Evolutionary conservation across 306 rosid species (phyloP), one percentile per base, ranked within the genome.

Genomic region (Argentina anserina): DNA sequence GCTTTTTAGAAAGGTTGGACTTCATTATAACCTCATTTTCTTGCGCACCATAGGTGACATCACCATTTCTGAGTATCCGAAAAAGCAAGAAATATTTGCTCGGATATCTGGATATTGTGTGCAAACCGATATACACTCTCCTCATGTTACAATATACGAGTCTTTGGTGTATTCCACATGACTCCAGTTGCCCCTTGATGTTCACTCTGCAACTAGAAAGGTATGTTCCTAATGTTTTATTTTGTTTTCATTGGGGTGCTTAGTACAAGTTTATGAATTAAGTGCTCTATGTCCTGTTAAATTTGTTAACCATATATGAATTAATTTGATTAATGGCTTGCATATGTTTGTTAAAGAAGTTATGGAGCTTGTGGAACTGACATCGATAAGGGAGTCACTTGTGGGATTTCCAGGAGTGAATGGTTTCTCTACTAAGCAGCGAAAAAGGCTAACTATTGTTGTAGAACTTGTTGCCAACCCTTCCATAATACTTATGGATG

Each of bases 401-500:
- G 98, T 92, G 67, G 98, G 98, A 73, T 76, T 92, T 83, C 98
- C 95, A 3, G 96, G 96, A 23, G 90, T 86, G 53, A 88, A 75
- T 73, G 98, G 98, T 60, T 94, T 92, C 67, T 92, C 96, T 34
- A 88, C 92, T 0, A 94, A 92, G 81, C 98, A 92, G 28, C 96
- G 94, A 21, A 92, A 92, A 83, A 88, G 98, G 84, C 78, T 90
- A 20, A 92, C 98, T 0, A 88, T 92, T 53, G 96, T 94, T 26
- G 98, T 92, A 13, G 96, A 92, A 78, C 82, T 90, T 23, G 98
- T 92, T 26, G 96, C 96, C 20, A 92, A 71, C 98, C 98, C 6
- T 92, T 96, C 46, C 88, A 90, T 33, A n/a, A 92, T 92, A 69
- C 90, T 90, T 86, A 92, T 92, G 97, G 97, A 92, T 40, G 97